Evolutionary conservation across 176 grass and related monocot species (phyloP).

Genomic region (Oryza longistaminata): DNA sequence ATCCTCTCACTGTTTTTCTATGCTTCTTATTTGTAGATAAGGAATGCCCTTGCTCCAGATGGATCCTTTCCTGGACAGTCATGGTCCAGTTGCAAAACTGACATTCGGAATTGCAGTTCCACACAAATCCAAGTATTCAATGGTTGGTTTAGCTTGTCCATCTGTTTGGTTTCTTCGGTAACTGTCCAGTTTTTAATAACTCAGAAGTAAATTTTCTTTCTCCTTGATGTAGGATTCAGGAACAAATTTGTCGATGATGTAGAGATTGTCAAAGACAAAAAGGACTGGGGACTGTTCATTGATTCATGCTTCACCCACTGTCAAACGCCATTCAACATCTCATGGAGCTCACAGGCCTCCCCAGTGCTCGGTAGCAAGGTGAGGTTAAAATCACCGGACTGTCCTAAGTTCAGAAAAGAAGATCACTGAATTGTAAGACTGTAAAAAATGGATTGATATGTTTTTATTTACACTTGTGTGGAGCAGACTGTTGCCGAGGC

Average conservation of each 20-base stretch:
- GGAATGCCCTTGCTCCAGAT: slow-evolving; percentile 40
- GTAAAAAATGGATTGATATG: background rate
- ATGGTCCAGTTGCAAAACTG: slow-evolving; percentile 46
- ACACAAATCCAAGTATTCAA: slow-evolving; percentile 54
- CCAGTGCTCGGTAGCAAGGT: slow-evolving; percentile 51
- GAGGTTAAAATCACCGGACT: background rate
- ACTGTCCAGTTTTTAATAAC: background rate
- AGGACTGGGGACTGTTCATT: slow-evolving; percentile 47
- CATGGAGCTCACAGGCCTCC: slow-evolving; percentile 52
- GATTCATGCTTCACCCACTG: slow-evolving; percentile 79
- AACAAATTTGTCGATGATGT: slow-evolving; percentile 39
- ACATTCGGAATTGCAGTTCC: slow-evolving; percentile 46
- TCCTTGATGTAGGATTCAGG: slow-evolving; percentile 37
- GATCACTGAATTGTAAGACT: background rate
- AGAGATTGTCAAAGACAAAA: slow-evolving; percentile 25
- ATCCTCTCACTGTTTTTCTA: background rate
- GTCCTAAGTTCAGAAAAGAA: background rate
- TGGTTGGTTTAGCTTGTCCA: slow-evolving; percentile 34
- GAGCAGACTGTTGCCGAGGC: slow-evolving; percentile 59
- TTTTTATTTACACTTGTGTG: background rate
- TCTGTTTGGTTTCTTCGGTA: background rate
- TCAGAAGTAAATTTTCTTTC: background rate
- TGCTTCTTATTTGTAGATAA: slow-evolving; percentile 27
- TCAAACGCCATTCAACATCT: slow-evolving; percentile 38
- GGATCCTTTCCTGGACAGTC: slow-evolving; percentile 24